Evolutionary conservation across 1,284 basidiomycete genomes (phyloP), one percentile per base, ranked within the genome.

Genomic region (Tilletia walkeri): DNA sequence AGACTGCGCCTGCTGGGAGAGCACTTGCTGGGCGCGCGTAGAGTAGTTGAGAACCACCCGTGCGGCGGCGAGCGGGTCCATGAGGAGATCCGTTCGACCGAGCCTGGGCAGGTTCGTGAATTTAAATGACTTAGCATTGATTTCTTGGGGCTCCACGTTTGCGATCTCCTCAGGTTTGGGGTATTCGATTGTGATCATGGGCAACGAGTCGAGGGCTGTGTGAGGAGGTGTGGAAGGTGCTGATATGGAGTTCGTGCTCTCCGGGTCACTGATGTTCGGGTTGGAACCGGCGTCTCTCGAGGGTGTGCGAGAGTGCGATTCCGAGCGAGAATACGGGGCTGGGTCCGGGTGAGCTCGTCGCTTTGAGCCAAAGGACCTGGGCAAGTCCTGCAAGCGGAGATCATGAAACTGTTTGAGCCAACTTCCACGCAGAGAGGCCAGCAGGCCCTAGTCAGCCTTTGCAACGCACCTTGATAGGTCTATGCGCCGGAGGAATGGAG

Each of bases 221-320:
- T 41, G 59, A 63, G 59, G 34, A 63, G 59, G 59, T 63, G 59
- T 63, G 59, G 59, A 63, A 18, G 59, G 59, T 39, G 59, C 59
- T 41, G 59, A 63, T 38, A 34, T 63, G 5, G 59, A 63, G 12
- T 36, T 41, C 3, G 59, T 63, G 59, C 59, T 63, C 59, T 63
- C 59, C 12, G 59, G 59, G 6, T 63, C 59, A 20, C 59, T 63
- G 7, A 38, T 63, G 36, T 36, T 24, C 34, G 30, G 59, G 34
- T 63, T 39, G 36, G 59, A 63, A 2, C 59, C 59, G 59, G 59
- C 39, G 34, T 63, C 59, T 16, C 59, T 63, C 18, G 59, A 63
- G 18, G 59, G 14, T 38, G 59, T 63, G 12, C 59, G 59, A 34
- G 59, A 63, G 18, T 63, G 59, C 30, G 59, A 24, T 41, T 63